Conservation (phyloP, 2,329 filamentous ascomycete genomes). For the Cladosporium velox region DNA sequence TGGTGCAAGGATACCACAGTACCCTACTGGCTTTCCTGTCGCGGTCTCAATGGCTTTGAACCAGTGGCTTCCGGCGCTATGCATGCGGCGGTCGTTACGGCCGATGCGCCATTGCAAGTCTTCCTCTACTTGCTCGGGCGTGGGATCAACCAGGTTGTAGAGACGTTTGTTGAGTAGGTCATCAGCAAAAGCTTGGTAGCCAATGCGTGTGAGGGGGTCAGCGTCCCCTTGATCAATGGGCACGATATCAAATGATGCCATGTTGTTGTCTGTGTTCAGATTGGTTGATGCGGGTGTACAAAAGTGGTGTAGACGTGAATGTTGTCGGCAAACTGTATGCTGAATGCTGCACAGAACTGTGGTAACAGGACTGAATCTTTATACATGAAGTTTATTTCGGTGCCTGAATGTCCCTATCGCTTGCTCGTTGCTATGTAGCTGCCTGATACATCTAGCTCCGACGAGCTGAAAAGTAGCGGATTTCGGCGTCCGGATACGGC, state of each 20-base stretch:
- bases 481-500: neutral
- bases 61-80: neutral
- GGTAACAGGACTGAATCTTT: neutral
- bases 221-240: neutral
- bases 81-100: slow-evolving; percentile 9
- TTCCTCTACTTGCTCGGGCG: neutral
- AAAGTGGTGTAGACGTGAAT: neutral
- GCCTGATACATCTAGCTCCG: neutral
- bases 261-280: neutral
- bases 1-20: slow-evolving; percentile 10
- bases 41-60: slow-evolving; percentile 16
- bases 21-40: slow-evolving; percentile 12
- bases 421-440: slow-evolving; percentile 6
- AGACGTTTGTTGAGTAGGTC: slow-evolving; percentile 15
- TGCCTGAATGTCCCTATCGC: neutral
- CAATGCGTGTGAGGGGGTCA: slow-evolving; percentile 3
- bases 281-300: neutral
- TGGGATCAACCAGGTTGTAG: neutral
- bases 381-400: slow-evolving; percentile 3
- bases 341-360: neutral
- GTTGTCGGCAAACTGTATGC: neutral
- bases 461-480: neutral
- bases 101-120: slow-evolving; percentile 15
- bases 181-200: slow-evolving; percentile 10
- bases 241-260: slow-evolving; percentile 9